Percentiles rank a stretch among this genome's conserved stretches.
These are phyloP conservation scores for Coccomyxa subellipsoidea DNA, from an alignment of 163 green algal species.

Conservation along the genomic window DNA sequence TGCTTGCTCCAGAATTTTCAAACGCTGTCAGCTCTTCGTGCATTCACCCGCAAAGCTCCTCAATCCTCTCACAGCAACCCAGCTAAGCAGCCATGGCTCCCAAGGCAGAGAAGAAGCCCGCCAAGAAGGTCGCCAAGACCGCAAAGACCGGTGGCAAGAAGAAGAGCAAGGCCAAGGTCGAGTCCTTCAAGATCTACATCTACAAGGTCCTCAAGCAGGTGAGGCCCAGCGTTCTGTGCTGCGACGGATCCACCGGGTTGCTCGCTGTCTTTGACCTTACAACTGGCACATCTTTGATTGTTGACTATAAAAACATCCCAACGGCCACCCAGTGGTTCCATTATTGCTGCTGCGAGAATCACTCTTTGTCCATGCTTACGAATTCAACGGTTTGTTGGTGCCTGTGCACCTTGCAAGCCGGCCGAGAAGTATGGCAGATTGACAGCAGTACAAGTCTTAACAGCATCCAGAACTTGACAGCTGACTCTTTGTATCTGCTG, in stretches of 20 bases:
- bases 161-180: constrained; percentile 20
- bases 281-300: not conserved
- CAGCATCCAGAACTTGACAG: not conserved
- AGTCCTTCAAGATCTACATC: constrained; percentile 78
- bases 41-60: not conserved
- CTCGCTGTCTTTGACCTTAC: not conserved
- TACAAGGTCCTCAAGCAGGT: constrained; percentile 88
- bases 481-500: not conserved
- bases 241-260: not conserved
- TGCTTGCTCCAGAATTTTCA: not conserved
- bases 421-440: too few species aligned
- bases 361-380: too few species aligned
- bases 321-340: too few species aligned
- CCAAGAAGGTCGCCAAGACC: constrained; percentile 8
- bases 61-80: not conserved
- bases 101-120: constrained; percentile 25
- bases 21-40: not conserved
- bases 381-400: too few species aligned
- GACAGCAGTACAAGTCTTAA: too few species aligned
- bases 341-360: too few species aligned
- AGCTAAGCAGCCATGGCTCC: constrained; percentile 9
- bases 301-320: not conserved
- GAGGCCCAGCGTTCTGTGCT: constrained; percentile 15
- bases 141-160: constrained; percentile 7
- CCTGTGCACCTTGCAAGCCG: not conserved